A percentile compares a stretch with the other conserved stretches of the same genome.
Conservation (phyloP, 2,329 filamentous ascomycete genomes). For the Leptographium lundbergii region DNA sequence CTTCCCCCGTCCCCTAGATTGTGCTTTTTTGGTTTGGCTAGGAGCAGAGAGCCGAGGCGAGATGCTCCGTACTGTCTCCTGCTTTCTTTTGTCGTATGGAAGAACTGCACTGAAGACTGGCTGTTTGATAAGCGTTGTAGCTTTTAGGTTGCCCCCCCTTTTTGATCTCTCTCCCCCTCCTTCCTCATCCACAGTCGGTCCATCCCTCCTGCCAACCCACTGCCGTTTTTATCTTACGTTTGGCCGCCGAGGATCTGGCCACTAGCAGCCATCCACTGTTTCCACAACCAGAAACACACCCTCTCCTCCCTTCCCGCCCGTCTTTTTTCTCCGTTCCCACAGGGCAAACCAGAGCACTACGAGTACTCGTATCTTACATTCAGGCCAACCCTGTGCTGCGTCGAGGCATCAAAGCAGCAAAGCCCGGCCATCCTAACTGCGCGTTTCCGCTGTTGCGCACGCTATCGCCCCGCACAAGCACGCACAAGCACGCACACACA, state of each 20-base stretch:
- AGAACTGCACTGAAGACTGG: too few species aligned
- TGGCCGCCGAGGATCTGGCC: background rate
- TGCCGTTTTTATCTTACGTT: background rate
- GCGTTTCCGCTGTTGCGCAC: background rate
- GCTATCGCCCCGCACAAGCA: background rate
- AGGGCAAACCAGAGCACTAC: background rate
- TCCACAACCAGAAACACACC: conserved; percentile 2
- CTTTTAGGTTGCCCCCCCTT: background rate
- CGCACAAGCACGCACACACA: background rate
- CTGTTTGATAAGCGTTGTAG: too few species aligned
- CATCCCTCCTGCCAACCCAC: background rate
- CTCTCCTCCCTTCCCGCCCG: background rate
- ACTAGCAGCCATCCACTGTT: background rate
- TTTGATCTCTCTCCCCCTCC: background rate
- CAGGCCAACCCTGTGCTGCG: background rate
- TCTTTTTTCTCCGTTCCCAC: background rate
- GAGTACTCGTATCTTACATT: background rate
- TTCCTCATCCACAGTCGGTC: background rate
- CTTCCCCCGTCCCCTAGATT: too few species aligned
- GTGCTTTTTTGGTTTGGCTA: too few species aligned
- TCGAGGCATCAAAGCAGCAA: background rate
- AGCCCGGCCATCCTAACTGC: background rate
- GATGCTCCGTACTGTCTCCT: too few species aligned
- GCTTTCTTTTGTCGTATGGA: too few species aligned
- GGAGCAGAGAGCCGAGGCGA: too few species aligned